Conservation (phyloP, 106 monocot genomes). For the Xerophyta viscosa region DNA sequence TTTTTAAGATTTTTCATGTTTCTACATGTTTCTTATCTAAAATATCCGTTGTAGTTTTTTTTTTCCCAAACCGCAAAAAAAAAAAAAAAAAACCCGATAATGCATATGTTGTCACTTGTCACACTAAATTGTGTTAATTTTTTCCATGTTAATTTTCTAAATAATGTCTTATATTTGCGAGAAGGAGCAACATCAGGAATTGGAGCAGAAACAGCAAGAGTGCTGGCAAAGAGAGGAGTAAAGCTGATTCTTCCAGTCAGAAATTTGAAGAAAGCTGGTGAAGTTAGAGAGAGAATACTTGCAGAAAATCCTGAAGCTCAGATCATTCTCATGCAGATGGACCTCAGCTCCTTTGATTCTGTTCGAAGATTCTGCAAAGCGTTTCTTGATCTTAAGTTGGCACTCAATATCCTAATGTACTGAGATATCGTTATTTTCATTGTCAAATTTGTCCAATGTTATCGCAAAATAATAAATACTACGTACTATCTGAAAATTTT, state of each 20-base stretch:
- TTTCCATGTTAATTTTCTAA: too few relatives aligned
- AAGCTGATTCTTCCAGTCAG: constrained; percentile 77
- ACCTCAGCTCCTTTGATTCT: constrained; percentile 82
- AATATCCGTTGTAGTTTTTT: too few relatives aligned
- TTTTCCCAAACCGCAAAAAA: too few relatives aligned
- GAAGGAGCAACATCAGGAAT: constrained; percentile 91
- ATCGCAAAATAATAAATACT: too few relatives aligned
- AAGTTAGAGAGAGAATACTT: constrained; percentile 34
- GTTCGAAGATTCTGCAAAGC: constrained; percentile 42
- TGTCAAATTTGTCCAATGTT: too few relatives aligned
- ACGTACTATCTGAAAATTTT: too few relatives aligned
- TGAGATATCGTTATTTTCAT: too few relatives aligned
- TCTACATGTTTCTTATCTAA: too few relatives aligned
- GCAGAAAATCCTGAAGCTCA: constrained; percentile 32
- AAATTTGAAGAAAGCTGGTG: constrained; percentile 53
- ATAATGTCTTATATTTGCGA: background rate
- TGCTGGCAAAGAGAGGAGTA: constrained; percentile 73
- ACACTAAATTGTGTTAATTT: too few relatives aligned
- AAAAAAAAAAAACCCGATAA: too few relatives aligned
- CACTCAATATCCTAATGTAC: constrained; percentile 87
- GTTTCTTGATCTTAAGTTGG: constrained; percentile 42
- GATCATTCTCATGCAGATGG: constrained; percentile 58
- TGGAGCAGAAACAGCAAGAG: constrained; percentile 79
- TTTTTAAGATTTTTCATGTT: too few relatives aligned
- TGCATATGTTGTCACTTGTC: too few relatives aligned